Evolutionary conservation across 345 rosid species (phyloP), one percentile per base, ranked within the genome.

Genomic region (Citrus unshiu): DNA sequence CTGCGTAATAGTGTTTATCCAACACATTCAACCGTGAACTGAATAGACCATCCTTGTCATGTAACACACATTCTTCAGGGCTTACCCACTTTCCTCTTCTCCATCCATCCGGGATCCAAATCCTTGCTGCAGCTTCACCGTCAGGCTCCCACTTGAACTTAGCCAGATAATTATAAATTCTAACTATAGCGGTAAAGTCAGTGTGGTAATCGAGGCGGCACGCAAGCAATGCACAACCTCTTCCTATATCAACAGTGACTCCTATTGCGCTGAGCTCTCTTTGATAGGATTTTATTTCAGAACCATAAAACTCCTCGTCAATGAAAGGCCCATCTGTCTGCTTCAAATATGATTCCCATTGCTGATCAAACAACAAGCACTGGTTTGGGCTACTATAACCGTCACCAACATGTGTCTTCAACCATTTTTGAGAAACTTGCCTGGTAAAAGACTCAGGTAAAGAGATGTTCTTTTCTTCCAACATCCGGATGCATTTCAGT

Each of bases 261-360:
- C 97, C 92, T 10, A 92, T 76, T 6, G 73, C 68, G 7, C 69
- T 66, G 4, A 91, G 90, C 90, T 91, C 95, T 22, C 74, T 37
- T 49, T 12, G 78, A 80, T 66, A 91, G 0, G 54, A 24, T 9
- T 49, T 72, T 9, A 90, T 71, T 25, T 69, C 58, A 7, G 82
- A 67, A 66, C 95, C 90, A 78, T 91, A 92, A 79, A 83, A 90
- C 32, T 39, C 81, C 70, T 91, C 93, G 32, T 91, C 93, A 67
- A 92, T 86, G 87, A 94, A 91, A 10, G 95, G 97, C 8, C 98
- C 98, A 80, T 94, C 95, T 19, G 81, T 49, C 29, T 4, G 85
- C 80, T 83, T 77, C 81, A 94, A 29, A 61, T 4, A 24, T 40
- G 40, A 61, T 9, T 37, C 81, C 90, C 91, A 91, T 16, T 63